These are phyloP conservation scores for Skeletonema tropicum DNA, from an alignment of 108 stramenopile genomes.

Conservation along the genomic window DNA sequence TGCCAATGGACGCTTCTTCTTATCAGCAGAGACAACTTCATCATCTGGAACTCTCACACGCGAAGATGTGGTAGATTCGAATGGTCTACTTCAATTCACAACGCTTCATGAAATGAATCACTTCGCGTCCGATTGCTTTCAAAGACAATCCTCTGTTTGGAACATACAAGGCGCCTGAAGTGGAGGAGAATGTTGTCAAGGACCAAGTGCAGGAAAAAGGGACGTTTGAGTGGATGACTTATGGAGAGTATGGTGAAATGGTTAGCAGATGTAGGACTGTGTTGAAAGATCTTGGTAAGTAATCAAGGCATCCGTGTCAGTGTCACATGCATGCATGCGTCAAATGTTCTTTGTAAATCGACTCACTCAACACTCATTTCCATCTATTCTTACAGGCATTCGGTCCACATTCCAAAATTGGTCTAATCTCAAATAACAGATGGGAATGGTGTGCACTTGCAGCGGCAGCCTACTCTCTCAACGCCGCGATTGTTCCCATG, in stretches of 20 bases:
- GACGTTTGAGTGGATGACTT: conserved; percentile 78
- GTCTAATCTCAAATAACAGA: conserved; percentile 92
- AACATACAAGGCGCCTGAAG: conserved; percentile 49
- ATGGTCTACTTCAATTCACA: conserved; percentile 59
- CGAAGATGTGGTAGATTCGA: conserved; percentile 64
- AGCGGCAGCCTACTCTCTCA: conserved; percentile 88
- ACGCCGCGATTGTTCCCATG: conserved; percentile 89
- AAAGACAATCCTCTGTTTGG: conserved; percentile 74
- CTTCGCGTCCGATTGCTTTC: conserved; percentile 61
- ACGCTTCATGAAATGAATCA: conserved; percentile 86
- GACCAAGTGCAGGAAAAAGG: conserved; percentile 36
- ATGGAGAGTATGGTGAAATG: conserved; percentile 66
- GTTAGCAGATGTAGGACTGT: conserved; percentile 71
- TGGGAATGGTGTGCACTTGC: conserved; percentile 94
- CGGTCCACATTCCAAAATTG: conserved; percentile 73
- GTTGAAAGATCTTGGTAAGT: conserved; percentile 83
- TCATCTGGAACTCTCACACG: conserved; percentile 41
- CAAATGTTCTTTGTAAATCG: conserved; percentile 5
- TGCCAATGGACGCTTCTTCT: conserved; percentile 2
- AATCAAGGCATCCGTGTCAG: not conserved
- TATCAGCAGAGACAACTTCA: not conserved
- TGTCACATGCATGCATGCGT: not conserved
- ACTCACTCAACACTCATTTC: not conserved
- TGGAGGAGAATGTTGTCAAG: conserved; percentile 44
- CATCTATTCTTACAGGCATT: conserved; percentile 59